These are phyloP conservation scores for Eimeria mitis DNA, from an alignment of 169 alveolate species.

Conservation along the genomic window DNA sequence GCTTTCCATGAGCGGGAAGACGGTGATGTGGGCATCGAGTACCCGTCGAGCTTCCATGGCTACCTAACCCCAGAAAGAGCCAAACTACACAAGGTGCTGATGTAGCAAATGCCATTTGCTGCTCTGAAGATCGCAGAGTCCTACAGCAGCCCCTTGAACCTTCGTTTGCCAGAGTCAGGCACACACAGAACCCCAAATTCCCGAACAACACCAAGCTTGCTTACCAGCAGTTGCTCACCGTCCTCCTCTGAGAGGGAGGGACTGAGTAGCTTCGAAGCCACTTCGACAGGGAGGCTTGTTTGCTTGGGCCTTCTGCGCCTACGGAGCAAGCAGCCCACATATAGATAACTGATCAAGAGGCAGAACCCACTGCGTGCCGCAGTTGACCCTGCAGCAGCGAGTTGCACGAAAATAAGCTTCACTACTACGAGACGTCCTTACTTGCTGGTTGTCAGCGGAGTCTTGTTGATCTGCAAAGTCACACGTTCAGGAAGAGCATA, in stretches of 20 bases:
- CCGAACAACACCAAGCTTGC: background rate
- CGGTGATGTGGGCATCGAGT: slow-evolving; percentile 4
- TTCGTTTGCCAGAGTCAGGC: background rate
- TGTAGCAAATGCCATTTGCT: background rate
- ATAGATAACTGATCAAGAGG: background rate
- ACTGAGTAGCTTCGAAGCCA: slow-evolving; percentile 45
- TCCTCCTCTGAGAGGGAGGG: slow-evolving; percentile 2
- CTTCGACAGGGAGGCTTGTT: slow-evolving; percentile 36
- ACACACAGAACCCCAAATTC: background rate
- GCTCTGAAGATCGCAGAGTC: background rate
- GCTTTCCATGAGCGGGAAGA: slow-evolving; percentile 17
- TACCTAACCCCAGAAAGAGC: background rate
- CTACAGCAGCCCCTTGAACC: background rate
- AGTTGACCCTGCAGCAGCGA: background rate
- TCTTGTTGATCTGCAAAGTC: slow-evolving; percentile 43
- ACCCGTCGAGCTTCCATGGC: slow-evolving; percentile 4
- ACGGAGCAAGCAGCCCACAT: background rate
- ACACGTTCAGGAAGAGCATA: background rate
- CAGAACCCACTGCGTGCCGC: background rate
- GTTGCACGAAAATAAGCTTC: background rate
- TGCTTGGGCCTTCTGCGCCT: slow-evolving; percentile 30
- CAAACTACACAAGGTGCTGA: background rate
- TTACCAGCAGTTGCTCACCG: slow-evolving; percentile 15
- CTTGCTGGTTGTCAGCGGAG: slow-evolving; percentile 5
- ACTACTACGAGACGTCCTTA: background rate